phyloP scores from a whole-genome alignment of 306 rosid species.

The Trifolium subterraneum region DNA sequence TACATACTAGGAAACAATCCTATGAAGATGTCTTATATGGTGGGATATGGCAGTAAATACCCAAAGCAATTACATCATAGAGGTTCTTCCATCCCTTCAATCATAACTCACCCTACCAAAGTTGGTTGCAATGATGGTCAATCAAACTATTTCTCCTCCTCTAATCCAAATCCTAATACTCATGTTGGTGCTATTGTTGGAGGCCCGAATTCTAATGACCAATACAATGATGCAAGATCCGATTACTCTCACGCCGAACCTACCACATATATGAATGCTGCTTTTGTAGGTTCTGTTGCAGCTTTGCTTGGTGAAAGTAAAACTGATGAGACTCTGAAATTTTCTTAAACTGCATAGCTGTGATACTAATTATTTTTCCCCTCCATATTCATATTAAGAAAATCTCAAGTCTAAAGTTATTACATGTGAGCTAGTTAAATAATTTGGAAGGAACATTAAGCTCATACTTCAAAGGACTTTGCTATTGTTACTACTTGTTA shows the following conservation, averaged over 20 bases:
- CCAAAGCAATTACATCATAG: slow-evolving; percentile 79
- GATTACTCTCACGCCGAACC: slow-evolving; percentile 80
- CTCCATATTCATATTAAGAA: background rate
- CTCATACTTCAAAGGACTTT: background rate
- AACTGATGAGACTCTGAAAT: background rate
- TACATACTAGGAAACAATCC: slow-evolving; percentile 86
- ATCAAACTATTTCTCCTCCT: slow-evolving; percentile 51
- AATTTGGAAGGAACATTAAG: background rate
- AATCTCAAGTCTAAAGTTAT: background rate
- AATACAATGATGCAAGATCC: slow-evolving; percentile 67
- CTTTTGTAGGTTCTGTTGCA: slow-evolving; percentile 76
- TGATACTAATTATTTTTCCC: too few species aligned
- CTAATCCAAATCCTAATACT: slow-evolving; percentile 68
- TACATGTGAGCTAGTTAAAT: background rate
- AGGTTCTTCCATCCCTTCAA: slow-evolving; percentile 84
- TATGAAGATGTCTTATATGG: slow-evolving; percentile 75
- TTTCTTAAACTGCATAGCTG: background rate
- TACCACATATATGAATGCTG: slow-evolving; percentile 79
- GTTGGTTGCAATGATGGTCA: slow-evolving; percentile 72
- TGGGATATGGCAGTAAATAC: slow-evolving; percentile 75
- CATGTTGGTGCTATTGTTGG: slow-evolving; percentile 86
- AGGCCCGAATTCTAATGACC: slow-evolving; percentile 75
- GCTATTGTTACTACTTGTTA: background rate
- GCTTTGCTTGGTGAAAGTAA: slow-evolving; percentile 50
- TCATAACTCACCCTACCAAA: slow-evolving; percentile 51